Base-by-base conservation (phyloP, 495 filamentous ascomycete species). In the Hypoxylon lienhwacheense region DNA sequence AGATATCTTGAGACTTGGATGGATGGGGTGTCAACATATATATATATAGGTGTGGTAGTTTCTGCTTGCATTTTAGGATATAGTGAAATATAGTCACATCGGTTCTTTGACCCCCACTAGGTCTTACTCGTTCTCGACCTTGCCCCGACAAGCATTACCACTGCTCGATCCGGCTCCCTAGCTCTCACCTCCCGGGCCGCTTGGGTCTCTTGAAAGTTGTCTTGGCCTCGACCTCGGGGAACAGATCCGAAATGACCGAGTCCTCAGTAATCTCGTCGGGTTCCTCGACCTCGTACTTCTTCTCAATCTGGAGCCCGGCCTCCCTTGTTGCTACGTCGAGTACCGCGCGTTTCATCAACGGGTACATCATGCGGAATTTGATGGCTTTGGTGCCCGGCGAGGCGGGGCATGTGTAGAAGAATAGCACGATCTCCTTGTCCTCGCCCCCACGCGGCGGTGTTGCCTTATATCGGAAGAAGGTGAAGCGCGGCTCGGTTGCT, bases 321-420 rank as follows among this genome's bases (percentile, higher is more conserved):
- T 88, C 83, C 29, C 75, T 77, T 53, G 81, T 78, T 10, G 88
- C 89, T 22, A 89, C 64, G 11, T 74, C 66, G 32, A 95, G 73
- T 5, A 89, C 88, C 26, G 81, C 81, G 22, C 80, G 79, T 65
- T 89, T 88, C 59, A 88, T 88, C 25, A 89, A 84, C 24, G 95
- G 90, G 68, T 97, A 96, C 57, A 97, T 73, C 93, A 98, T 98
- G 42, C 90, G 83, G 67, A 90, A 89, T 71, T 90, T 96, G 73
- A 97, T 88, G 59, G 87, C 88, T 61, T 77, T 76, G 40, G 62
- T 73, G 25, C 72, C 75, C 0, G 84, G 82, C 3, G 72, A 81
- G 2, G 80, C 77, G 3, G 93, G 93, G 64, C 92, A 97, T 5
- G 91, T 96, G 71, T 96, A 97, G 64, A 97, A 85, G 75, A 97